Conservation (phyloP, 1,139 yeast species). For the Sugiyamaella grinbergsii region DNA sequence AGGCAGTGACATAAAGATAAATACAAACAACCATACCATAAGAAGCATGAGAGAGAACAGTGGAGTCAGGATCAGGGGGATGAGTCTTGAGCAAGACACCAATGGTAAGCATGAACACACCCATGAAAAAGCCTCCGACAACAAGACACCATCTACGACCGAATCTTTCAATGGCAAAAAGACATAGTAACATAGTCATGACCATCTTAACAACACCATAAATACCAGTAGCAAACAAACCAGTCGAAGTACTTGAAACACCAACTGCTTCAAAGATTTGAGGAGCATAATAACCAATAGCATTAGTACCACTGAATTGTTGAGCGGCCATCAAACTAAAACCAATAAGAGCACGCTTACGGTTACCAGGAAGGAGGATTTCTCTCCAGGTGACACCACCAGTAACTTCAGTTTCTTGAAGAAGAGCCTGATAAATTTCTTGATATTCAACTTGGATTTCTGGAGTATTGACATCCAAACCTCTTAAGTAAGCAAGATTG, state of each 20-base stretch:
- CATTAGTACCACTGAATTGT: conserved; percentile 71
- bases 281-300: conserved; percentile 53
- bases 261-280: conserved; percentile 48
- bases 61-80: conserved; percentile 19
- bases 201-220: conserved; percentile 54
- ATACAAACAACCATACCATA: conserved; percentile 34
- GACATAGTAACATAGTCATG: conserved; percentile 45
- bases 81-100: conserved; percentile 32
- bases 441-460: conserved; percentile 18
- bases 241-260: conserved; percentile 39
- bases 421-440: conserved; percentile 18
- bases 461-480: conserved; percentile 42
- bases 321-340: conserved; percentile 68
- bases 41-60: conserved; percentile 17
- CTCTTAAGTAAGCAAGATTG: conserved; percentile 54
- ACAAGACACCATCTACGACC: conserved; percentile 55
- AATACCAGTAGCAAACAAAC: conserved; percentile 55
- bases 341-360: conserved; percentile 56
- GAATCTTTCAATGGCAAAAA: conserved; percentile 52
- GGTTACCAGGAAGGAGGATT: conserved; percentile 52
- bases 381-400: conserved; percentile 42
- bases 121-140: conserved; percentile 48
- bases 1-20: conserved; percentile 52
- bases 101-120: conserved; percentile 40
- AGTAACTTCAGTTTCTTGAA: conserved; percentile 52